These are phyloP conservation scores for Clarireedia monteithiana DNA, from an alignment of 2,329 filamentous ascomycete species.

Conservation along the genomic window DNA sequence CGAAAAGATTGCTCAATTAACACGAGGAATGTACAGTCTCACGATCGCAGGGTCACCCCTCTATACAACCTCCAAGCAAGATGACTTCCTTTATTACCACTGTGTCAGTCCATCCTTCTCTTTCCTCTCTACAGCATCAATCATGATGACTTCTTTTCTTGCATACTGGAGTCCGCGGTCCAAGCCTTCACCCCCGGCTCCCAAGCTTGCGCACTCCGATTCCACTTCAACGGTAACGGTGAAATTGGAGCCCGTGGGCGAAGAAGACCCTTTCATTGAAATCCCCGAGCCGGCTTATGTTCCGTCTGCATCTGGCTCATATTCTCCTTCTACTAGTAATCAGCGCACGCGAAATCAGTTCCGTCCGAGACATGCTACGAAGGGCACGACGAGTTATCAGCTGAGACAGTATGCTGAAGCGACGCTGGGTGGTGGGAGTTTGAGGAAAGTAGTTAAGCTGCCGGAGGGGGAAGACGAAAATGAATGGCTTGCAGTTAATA, in stretches of 20 bases:
- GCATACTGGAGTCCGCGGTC: conserved; percentile 4
- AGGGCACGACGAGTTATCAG: conserved; percentile 86
- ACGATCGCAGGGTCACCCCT: conserved; percentile 1
- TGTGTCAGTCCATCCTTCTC: conserved; percentile 52
- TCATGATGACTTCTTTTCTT: conserved; percentile 31
- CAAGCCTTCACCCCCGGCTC: background rate
- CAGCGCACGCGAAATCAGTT: conserved; percentile 85
- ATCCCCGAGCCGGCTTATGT: conserved; percentile 31
- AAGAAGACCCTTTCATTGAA: conserved; percentile 31
- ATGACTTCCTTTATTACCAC: conserved; percentile 79
- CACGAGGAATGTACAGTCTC: conserved; percentile 22
- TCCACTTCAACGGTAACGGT: conserved; percentile 22
- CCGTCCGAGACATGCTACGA: conserved; percentile 75
- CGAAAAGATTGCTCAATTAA: conserved; percentile 21
- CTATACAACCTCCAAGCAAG: conserved; percentile 22
- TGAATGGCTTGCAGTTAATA: conserved; percentile 97
- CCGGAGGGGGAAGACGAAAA: conserved; percentile 97
- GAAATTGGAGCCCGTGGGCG: conserved; percentile 7
- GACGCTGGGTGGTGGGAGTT: conserved; percentile 85
- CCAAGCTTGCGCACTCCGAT: conserved; percentile 12
- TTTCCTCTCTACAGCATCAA: conserved; percentile 17
- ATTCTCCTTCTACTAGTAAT: conserved; percentile 49
- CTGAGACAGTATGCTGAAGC: conserved; percentile 97
- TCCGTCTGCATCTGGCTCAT: conserved; percentile 30
- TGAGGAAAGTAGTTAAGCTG: conserved; percentile 92